Evolutionary conservation across 495 filamentous ascomycete genomes (phyloP).

Genomic region (Stereocaulon alpinum): DNA sequence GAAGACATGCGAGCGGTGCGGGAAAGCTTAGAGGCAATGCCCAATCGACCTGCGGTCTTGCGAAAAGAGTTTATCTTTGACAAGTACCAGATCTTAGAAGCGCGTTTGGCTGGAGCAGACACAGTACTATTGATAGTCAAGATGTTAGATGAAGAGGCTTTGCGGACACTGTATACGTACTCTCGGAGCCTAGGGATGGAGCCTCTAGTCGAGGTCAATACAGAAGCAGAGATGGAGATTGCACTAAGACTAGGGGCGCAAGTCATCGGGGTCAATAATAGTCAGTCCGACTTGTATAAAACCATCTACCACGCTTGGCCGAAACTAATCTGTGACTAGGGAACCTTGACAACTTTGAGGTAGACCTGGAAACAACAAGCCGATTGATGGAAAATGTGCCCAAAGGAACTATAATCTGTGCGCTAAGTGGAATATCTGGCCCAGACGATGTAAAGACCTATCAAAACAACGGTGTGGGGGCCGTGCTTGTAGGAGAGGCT

Average conservation of each 20-base stretch:
- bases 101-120: slow-evolving; percentile 85
- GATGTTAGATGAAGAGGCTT: slow-evolving; percentile 73
- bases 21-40: slow-evolving; percentile 77
- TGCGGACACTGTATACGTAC: slow-evolving; percentile 75
- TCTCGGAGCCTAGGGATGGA: slow-evolving; percentile 92
- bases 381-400: slow-evolving; percentile 79
- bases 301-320: background rate
- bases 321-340: slow-evolving; percentile 28
- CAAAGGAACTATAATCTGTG: slow-evolving; percentile 79
- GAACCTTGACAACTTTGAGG: slow-evolving; percentile 90
- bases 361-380: slow-evolving; percentile 89
- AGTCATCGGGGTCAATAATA: slow-evolving; percentile 95
- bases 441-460: slow-evolving; percentile 87
- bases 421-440: slow-evolving; percentile 85
- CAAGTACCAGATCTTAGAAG: slow-evolving; percentile 96
- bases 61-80: slow-evolving; percentile 98
- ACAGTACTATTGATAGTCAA: slow-evolving; percentile 96
- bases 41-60: slow-evolving; percentile 81
- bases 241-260: slow-evolving; percentile 82
- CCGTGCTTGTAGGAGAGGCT: slow-evolving; percentile 89
- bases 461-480: slow-evolving; percentile 78
- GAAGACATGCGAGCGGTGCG: slow-evolving; percentile 86
- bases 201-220: slow-evolving; percentile 94
- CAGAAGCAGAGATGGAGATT: slow-evolving; percentile 78
- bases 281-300: background rate